A percentile compares a stretch with the other conserved stretches of the same genome.
phyloP scores from a whole-genome alignment of 1,139 yeast genomes.

The Kurtzmaniella quercitrusa region DNA sequence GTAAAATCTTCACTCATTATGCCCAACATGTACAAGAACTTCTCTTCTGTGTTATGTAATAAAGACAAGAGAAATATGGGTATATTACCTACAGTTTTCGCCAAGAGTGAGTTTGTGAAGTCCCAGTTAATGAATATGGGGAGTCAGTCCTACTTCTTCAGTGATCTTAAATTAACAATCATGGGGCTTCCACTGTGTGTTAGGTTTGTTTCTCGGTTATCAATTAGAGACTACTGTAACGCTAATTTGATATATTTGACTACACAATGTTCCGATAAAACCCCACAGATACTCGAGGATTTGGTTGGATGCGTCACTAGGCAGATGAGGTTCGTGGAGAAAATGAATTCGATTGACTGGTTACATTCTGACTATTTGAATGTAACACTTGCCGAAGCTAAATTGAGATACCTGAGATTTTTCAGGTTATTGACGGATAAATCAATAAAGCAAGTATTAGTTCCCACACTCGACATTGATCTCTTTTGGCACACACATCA shows the following conservation, averaged over 20 bases:
- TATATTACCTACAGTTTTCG: not conserved
- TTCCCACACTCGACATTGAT: conserved; percentile 29
- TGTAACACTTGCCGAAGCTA: conserved; percentile 17
- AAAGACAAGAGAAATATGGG: not conserved
- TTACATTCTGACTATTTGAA: conserved; percentile 17
- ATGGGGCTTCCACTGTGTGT: not conserved
- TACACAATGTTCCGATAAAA: not conserved
- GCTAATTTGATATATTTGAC: conserved; percentile 2
- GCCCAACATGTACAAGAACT: not conserved
- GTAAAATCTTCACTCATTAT: not conserved
- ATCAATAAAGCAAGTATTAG: conserved; percentile 5
- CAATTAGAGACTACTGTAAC: not conserved
- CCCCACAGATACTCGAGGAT: conserved; percentile 14
- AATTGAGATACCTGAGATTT: conserved; percentile 24
- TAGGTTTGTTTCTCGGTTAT: not conserved
- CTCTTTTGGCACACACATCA: conserved; percentile 30
- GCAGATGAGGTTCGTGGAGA: conserved; percentile 26
- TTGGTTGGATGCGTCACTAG: conserved; percentile 26
- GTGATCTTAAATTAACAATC: not conserved
- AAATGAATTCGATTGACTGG: conserved; percentile 28
- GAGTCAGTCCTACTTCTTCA: not conserved
- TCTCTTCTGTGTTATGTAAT: not conserved
- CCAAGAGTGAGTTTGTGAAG: not conserved
- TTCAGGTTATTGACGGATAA: conserved; percentile 15
- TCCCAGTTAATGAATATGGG: not conserved